phyloP scores from a whole-genome alignment of 2,329 filamentous ascomycete species.

The Trichoderma harzianum region DNA sequence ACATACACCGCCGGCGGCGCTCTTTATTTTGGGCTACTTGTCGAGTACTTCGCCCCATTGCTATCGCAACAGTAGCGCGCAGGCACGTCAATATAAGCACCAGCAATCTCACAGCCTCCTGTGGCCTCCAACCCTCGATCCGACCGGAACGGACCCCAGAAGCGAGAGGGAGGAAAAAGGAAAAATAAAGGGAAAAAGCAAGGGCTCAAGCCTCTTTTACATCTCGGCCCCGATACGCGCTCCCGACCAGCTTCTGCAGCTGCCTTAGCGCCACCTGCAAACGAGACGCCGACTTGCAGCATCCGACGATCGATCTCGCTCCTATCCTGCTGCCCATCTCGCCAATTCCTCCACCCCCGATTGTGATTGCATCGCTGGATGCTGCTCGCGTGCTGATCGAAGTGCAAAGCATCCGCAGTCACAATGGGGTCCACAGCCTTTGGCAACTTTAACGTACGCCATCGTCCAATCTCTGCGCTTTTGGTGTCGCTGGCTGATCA shows the following conservation, averaged over 20 bases:
- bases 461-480: neutral
- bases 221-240: neutral
- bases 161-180: neutral
- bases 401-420: constrained; percentile 22
- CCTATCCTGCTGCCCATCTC: neutral
- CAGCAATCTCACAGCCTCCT: neutral
- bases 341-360: neutral
- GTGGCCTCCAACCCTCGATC: neutral
- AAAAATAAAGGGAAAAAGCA: neutral
- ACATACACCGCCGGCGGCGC: neutral
- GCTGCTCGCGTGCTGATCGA: constrained; percentile 2
- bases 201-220: constrained; percentile 7
- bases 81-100: constrained; percentile 6
- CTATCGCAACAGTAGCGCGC: constrained; percentile 10
- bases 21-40: neutral
- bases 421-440: constrained; percentile 60
- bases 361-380: constrained; percentile 14
- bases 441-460: constrained; percentile 56
- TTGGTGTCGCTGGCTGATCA: constrained; percentile 24
- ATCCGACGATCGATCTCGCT: neutral
- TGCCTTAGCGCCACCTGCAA: constrained; percentile 10
- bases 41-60: constrained; percentile 3
- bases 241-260: constrained; percentile 9
- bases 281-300: constrained; percentile 7
- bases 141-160: constrained; percentile 1